phyloP scores from a whole-genome alignment of 768 basidiomycete species.

The Lanmaoa rubissima region DNA sequence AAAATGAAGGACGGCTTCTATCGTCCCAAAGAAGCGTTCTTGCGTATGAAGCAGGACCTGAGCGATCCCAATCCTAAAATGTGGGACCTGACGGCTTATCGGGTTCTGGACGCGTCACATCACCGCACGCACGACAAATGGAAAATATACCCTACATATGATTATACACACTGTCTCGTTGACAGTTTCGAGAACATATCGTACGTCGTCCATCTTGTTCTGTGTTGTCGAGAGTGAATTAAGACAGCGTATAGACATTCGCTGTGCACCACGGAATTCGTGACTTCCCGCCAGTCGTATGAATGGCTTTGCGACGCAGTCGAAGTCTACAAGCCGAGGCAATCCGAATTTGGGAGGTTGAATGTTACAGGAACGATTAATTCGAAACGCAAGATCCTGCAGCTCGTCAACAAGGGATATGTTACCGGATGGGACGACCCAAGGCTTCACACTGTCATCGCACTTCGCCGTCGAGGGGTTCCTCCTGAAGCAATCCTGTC shows the following conservation, averaged over 20 bases:
- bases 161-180: conserved; percentile 96
- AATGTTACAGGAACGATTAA: conserved; percentile 93
- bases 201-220: conserved; percentile 49
- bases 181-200: conserved; percentile 99
- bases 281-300: conserved; percentile 93
- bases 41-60: conserved; percentile 98
- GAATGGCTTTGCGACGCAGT: conserved; percentile 99
- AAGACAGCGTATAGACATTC: conserved; percentile 66
- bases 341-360: conserved; percentile 94
- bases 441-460: conserved; percentile 93
- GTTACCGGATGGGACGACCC: conserved; percentile 98
- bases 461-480: conserved; percentile 89
- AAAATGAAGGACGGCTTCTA: conserved; percentile 91
- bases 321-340: conserved; percentile 95
- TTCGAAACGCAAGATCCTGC: conserved; percentile 93
- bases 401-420: conserved; percentile 79
- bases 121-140: conserved; percentile 92
- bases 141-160: conserved; percentile 98
- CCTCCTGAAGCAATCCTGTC: conserved; percentile 95
- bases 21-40: conserved; percentile 84
- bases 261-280: conserved; percentile 93
- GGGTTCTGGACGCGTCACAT: conserved; percentile 86
- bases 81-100: conserved; percentile 99
- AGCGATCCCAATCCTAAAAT: conserved; percentile 94
- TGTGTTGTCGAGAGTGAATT: neutral